These are phyloP conservation scores for Pleomassaria siparia DNA, from an alignment of 2,329 filamentous ascomycete genomes.

Conservation along the genomic window DNA sequence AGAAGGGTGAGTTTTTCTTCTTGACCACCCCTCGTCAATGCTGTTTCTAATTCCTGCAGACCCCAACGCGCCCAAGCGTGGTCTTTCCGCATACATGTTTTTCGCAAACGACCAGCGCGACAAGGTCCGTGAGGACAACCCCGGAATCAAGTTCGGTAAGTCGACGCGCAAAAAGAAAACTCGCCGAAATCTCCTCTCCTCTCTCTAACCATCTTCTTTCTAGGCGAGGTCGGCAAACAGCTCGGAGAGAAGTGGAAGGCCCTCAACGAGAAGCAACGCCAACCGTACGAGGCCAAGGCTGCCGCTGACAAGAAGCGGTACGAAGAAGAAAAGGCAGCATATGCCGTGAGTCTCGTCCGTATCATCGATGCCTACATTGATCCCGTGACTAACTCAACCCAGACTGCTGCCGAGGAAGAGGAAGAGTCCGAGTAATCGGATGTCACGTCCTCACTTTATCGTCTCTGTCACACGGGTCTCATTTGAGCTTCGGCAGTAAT, in stretches of 20 bases:
- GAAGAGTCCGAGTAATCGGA: constrained; percentile 44
- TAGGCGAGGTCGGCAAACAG: constrained; percentile 94
- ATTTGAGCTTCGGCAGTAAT: constrained; percentile 14
- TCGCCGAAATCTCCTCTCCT: background rate
- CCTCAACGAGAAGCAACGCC: constrained; percentile 86
- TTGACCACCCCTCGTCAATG: constrained; percentile 7
- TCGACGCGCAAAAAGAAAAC: constrained; percentile 14
- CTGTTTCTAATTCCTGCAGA: constrained; percentile 55
- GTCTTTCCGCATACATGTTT: constrained; percentile 99
- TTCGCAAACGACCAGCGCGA: constrained; percentile 99
- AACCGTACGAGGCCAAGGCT: constrained; percentile 95
- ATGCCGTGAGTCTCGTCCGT: constrained; percentile 33
- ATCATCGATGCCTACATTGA: background rate
- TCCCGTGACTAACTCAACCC: constrained; percentile 1
- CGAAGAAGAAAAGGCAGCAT: constrained; percentile 94
- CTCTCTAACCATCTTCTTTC: constrained; percentile 19
- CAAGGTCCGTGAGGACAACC: constrained; percentile 97
- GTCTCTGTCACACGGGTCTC: constrained; percentile 3
- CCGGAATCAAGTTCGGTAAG: constrained; percentile 91
- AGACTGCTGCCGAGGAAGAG: constrained; percentile 42
- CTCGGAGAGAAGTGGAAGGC: constrained; percentile 99
- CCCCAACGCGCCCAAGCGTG: constrained; percentile 98
- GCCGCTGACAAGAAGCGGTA: constrained; percentile 98
- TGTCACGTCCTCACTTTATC: constrained; percentile 12
- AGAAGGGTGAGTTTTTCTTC: constrained; percentile 61